These are phyloP conservation scores for Blastocystis sp. DNA, from an alignment of 352 stramenopile species.

Conservation along the genomic window DNA sequence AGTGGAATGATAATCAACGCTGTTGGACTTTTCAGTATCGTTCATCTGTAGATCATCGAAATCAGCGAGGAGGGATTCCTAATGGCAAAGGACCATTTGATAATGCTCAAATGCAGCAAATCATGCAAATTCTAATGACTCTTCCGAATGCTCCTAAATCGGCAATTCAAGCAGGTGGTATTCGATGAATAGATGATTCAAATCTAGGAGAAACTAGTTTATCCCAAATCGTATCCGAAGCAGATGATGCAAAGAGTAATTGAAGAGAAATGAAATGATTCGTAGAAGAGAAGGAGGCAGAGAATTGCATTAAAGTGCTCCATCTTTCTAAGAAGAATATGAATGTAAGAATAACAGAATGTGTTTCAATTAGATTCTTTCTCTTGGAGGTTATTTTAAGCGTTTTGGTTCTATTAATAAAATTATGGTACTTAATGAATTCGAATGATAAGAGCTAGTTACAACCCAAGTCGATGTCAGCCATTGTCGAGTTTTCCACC, in stretches of 20 bases:
- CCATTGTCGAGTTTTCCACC: conserved; percentile 25
- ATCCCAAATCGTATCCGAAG: conserved; percentile 2
- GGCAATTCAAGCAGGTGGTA: background rate
- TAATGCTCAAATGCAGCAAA: background rate
- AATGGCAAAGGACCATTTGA: background rate
- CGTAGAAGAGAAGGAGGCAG: conserved; percentile 22
- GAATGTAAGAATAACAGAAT: background rate
- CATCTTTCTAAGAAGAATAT: conserved; percentile 9
- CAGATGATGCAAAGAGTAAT: background rate
- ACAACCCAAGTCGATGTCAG: background rate
- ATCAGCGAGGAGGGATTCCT: background rate
- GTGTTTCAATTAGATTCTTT: background rate
- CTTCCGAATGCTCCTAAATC: background rate
- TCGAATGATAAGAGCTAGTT: background rate
- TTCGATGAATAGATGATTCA: background rate
- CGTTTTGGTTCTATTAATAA: conserved; percentile 15
- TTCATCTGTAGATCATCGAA: background rate
- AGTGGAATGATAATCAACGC: background rate
- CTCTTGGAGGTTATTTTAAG: conserved; percentile 21
- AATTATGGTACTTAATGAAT: background rate
- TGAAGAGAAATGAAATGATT: background rate
- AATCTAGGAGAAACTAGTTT: background rate
- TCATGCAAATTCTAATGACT: background rate
- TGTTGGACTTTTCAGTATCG: background rate
- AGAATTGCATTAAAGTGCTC: conserved; percentile 50